These are phyloP conservation scores for Melampsora larici-populina DNA, from an alignment of 1,284 basidiomycete genomes.

Conservation along the genomic window DNA sequence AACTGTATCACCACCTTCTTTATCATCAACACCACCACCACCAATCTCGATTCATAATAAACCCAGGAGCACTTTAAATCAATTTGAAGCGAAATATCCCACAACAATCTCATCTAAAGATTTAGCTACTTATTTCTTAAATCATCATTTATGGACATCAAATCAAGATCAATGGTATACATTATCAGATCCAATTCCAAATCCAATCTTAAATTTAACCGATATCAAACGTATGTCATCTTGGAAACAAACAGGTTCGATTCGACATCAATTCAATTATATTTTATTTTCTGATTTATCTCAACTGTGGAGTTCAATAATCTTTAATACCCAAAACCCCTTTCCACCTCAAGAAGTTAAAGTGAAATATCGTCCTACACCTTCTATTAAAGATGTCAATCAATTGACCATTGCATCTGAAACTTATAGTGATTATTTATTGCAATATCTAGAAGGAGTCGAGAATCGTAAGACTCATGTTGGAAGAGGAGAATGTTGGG, in stretches of 20 bases:
- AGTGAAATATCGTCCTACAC: constrained; percentile 56
- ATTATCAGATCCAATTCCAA: constrained; percentile 19
- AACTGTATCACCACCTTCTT: not conserved
- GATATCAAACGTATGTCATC: constrained; percentile 33
- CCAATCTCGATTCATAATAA: constrained; percentile 22
- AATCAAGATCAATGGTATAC: constrained; percentile 28
- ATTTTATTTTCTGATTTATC: constrained; percentile 60
- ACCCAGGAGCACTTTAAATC: not conserved
- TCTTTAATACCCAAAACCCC: constrained; percentile 48
- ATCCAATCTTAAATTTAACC: not conserved
- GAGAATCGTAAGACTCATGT: constrained; percentile 58
- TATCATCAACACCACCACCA: constrained; percentile 1
- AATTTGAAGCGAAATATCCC: not conserved
- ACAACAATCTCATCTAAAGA: not conserved
- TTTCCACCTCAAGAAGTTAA: constrained; percentile 54
- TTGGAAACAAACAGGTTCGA: constrained; percentile 48
- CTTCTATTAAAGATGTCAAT: constrained; percentile 53
- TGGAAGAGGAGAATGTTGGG: constrained; percentile 63
- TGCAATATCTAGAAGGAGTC: constrained; percentile 59
- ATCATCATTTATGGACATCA: constrained; percentile 4
- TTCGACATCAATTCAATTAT: constrained; percentile 54
- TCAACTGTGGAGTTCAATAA: constrained; percentile 59
- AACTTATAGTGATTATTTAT: constrained; percentile 60
- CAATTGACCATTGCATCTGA: constrained; percentile 57
- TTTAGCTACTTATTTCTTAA: constrained; percentile 15